phyloP scores from a whole-genome alignment of 176 grass and related monocot species.

The Rhynchospora pubera region DNA sequence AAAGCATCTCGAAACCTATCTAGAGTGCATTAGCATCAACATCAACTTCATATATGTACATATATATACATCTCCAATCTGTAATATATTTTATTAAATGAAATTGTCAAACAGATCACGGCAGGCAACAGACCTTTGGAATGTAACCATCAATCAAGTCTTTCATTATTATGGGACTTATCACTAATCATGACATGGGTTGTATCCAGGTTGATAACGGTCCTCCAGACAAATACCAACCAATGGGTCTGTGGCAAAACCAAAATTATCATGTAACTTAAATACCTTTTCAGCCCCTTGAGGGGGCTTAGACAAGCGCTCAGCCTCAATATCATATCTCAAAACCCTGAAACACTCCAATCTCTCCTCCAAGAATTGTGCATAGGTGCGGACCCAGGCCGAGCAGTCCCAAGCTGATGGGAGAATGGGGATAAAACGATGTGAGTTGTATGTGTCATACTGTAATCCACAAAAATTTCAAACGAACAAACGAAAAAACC shows the following conservation, averaged over 20 bases:
- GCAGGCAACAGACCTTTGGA: not conserved
- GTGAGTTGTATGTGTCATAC: not conserved
- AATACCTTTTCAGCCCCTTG: slow-evolving; percentile 75
- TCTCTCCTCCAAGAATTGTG: slow-evolving; percentile 86
- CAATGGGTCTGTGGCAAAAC: not conserved
- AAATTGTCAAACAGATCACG: not conserved
- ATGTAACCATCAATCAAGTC: not conserved
- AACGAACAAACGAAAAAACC: not conserved
- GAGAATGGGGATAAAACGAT: not conserved
- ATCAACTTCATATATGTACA: slow-evolving; percentile 1
- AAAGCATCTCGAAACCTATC: not conserved
- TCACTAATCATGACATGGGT: not conserved
- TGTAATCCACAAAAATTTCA: too few species aligned
- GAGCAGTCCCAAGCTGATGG: slow-evolving; percentile 84
- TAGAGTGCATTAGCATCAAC: not conserved
- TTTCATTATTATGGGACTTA: not conserved
- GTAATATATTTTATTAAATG: not conserved
- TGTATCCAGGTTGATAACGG: not conserved
- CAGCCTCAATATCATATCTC: slow-evolving; percentile 90
- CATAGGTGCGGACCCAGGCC: slow-evolving; percentile 84
- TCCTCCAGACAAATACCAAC: not conserved
- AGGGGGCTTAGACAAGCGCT: slow-evolving; percentile 60
- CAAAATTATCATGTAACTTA: not conserved
- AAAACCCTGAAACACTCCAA: slow-evolving; percentile 90
- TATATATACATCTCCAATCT: not conserved